A percentile compares a stretch with the other conserved stretches of the same genome.
These are phyloP conservation scores for Diaporthe sp. DNA, from an alignment of 2,329 filamentous ascomycete genomes.

Conservation along the genomic window DNA sequence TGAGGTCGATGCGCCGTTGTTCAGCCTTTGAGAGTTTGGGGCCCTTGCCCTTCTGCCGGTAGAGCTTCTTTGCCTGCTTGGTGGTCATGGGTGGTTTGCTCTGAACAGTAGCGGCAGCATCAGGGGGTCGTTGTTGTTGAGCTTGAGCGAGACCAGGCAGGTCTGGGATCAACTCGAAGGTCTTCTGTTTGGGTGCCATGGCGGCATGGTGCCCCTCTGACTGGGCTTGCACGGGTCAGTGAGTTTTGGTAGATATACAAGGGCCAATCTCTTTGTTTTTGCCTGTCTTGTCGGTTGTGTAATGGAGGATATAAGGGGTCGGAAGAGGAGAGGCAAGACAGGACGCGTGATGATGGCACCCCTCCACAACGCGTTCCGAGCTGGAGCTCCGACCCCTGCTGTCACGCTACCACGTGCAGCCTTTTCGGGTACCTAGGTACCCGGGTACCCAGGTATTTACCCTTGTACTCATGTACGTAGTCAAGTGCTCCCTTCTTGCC, in stretches of 20 bases:
- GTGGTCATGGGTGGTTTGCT: constrained; percentile 61
- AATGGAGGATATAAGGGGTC: background rate
- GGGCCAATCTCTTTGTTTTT: background rate
- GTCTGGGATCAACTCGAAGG: constrained; percentile 45
- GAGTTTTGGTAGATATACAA: background rate
- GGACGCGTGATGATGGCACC: background rate
- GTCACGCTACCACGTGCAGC: constrained; percentile 27
- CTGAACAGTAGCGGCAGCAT: constrained; percentile 35
- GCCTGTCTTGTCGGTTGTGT: background rate
- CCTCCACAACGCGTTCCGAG: background rate
- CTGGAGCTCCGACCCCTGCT: background rate
- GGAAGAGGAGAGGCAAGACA: background rate
- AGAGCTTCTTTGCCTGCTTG: constrained; percentile 62
- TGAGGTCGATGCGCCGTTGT: constrained; percentile 54
- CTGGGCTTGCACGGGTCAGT: background rate
- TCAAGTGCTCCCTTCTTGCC: background rate
- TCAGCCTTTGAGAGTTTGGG: constrained; percentile 60
- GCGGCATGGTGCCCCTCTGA: constrained; percentile 19
- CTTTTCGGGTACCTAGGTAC: background rate
- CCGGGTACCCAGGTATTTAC: background rate
- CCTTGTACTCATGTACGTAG: background rate
- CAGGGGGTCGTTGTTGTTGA: constrained; percentile 21
- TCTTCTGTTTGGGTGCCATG: constrained; percentile 54
- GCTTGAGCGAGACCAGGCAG: constrained; percentile 42
- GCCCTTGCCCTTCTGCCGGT: constrained; percentile 55